Conservation (phyloP, 1,284 basidiomycete species). For the Lentinus polychrous region DNA sequence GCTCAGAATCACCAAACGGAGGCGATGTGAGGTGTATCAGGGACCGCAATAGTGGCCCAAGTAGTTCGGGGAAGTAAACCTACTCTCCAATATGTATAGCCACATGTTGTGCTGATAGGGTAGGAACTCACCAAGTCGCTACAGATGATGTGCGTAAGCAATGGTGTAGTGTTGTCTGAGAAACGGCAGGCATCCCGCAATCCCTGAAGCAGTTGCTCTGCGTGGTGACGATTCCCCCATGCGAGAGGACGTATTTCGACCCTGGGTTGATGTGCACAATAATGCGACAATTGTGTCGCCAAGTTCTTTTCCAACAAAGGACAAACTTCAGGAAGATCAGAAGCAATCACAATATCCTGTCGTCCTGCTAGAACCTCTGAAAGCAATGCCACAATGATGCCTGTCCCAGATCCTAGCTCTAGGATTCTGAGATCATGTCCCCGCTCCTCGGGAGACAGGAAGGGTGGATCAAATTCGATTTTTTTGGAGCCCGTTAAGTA, state of each 20-base stretch:
- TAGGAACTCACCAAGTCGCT: conserved; percentile 60
- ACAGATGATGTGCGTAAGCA: conserved; percentile 59
- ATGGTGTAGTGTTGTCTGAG: not conserved
- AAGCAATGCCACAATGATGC: conserved; percentile 49
- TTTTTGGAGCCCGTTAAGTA: conserved; percentile 33
- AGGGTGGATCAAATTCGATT: conserved; percentile 53
- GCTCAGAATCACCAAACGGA: conserved; percentile 26
- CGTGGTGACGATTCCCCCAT: conserved; percentile 54
- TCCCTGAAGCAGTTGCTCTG: conserved; percentile 30
- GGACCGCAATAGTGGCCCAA: conserved; percentile 63
- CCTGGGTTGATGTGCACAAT: conserved; percentile 14
- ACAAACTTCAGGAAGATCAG: conserved; percentile 68
- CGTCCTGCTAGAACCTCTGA: conserved; percentile 23
- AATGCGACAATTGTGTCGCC: conserved; percentile 9
- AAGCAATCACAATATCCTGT: conserved; percentile 44
- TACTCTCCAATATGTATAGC: conserved; percentile 19
- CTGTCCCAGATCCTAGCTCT: conserved; percentile 71
- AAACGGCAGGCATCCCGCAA: conserved; percentile 24
- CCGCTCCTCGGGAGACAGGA: conserved; percentile 8
- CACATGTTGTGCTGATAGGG: conserved; percentile 1
- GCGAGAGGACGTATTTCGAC: conserved; percentile 45
- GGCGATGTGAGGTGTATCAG: conserved; percentile 59
- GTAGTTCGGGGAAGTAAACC: conserved; percentile 73
- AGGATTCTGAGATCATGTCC: conserved; percentile 30
- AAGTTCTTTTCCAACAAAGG: conserved; percentile 53